Evolutionary conservation across 164 flowering plant genomes (phyloP).

Genomic region (Cinnamomum micranthum): DNA sequence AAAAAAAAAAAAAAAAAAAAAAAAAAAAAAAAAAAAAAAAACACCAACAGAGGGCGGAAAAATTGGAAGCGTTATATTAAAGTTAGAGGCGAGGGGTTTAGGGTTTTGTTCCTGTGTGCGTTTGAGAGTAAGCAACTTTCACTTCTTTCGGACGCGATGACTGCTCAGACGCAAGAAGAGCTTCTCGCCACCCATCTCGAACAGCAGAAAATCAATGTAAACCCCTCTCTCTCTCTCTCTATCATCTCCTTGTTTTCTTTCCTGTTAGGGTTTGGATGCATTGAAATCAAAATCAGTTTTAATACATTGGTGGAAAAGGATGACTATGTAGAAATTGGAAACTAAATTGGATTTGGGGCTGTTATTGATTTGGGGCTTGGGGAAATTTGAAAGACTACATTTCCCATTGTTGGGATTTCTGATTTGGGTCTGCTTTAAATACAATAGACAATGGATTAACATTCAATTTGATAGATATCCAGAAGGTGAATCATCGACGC

Average conservation of each 20-base stretch:
- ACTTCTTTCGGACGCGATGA: slow-evolving; percentile 13
- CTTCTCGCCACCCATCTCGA: slow-evolving; percentile 62
- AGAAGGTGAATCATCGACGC: too few relatives aligned
- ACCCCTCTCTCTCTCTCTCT: slow-evolving; percentile 1
- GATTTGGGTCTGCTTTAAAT: too few relatives aligned
- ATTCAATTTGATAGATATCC: too few relatives aligned
- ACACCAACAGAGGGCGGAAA: too few relatives aligned
- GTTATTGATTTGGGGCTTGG: too few relatives aligned
- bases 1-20: too few relatives aligned
- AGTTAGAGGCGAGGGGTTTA: background rate
- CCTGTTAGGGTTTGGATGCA: background rate
- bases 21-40: too few relatives aligned
- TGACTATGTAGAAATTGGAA: background rate
- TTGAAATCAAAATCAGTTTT: background rate
- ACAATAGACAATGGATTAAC: too few relatives aligned
- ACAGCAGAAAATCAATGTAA: slow-evolving; percentile 51
- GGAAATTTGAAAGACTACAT: too few relatives aligned
- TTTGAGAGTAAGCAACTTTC: background rate
- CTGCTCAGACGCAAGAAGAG: slow-evolving; percentile 62
- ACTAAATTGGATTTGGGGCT: too few relatives aligned
- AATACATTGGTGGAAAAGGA: background rate
- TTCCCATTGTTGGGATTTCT: too few relatives aligned
- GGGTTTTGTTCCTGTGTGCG: background rate
- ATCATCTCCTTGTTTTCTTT: background rate
- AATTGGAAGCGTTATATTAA: too few relatives aligned